These are phyloP conservation scores for Podaxis rugospora DNA, from an alignment of 768 basidiomycete genomes.

Conservation along the genomic window DNA sequence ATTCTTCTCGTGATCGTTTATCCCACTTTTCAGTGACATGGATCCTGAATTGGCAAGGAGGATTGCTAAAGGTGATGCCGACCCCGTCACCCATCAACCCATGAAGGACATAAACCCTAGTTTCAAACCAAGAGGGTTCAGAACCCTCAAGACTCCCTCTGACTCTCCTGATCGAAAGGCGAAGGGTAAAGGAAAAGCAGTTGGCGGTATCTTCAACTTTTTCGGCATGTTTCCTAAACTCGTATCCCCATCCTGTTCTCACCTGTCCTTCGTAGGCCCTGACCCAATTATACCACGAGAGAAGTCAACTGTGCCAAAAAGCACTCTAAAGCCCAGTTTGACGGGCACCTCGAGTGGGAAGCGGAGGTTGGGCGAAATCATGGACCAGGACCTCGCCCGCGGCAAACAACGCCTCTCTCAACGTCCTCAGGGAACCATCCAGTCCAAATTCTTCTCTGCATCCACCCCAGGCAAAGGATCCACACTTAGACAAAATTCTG, in stretches of 20 bases:
- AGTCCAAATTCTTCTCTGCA: constrained; percentile 35
- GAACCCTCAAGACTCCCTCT: constrained; percentile 25
- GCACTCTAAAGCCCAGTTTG: constrained; percentile 12
- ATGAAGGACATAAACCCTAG: constrained; percentile 78
- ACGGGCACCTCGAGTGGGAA: constrained; percentile 69
- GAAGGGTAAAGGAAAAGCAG: constrained; percentile 45
- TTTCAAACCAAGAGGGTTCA: constrained; percentile 51
- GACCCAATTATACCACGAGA: constrained; percentile 35
- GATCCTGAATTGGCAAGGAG: constrained; percentile 58
- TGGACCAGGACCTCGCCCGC: constrained; percentile 57
- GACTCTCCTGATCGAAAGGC: constrained; percentile 29
- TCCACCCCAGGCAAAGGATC: constrained; percentile 6
- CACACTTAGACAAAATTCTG: constrained; percentile 17
- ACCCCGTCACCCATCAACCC: constrained; percentile 62
- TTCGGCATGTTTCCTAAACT: constrained; percentile 44
- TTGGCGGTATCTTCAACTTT: constrained; percentile 51
- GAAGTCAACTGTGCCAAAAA: constrained; percentile 10
- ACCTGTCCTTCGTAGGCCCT: constrained; percentile 26
- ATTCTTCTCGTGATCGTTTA: neutral
- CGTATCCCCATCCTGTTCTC: neutral
- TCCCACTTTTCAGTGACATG: constrained; percentile 44
- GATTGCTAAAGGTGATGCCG: constrained; percentile 63
- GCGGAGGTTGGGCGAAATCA: constrained; percentile 63
- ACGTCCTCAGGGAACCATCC: constrained; percentile 18
- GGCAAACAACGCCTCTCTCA: constrained; percentile 34